Evolutionary conservation across 2,329 filamentous ascomycete species (phyloP).

Genomic region (Claviceps citrina): DNA sequence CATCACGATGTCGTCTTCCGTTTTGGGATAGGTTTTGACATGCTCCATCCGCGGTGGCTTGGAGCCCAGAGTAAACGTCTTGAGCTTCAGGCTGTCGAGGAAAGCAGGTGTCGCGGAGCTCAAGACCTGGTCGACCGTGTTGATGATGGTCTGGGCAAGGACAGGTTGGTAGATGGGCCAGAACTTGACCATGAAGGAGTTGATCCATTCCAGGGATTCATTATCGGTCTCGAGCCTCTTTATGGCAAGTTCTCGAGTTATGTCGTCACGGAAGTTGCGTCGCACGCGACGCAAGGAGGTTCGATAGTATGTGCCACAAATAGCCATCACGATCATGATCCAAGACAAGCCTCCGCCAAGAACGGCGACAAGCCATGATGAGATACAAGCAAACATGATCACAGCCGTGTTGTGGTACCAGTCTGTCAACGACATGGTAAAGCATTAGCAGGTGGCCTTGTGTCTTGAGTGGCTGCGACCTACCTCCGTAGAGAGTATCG

Average conservation of each 20-base stretch:
- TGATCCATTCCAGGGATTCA: constrained; percentile 96
- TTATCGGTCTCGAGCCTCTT: constrained; percentile 76
- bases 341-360: constrained; percentile 84
- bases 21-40: constrained; percentile 94
- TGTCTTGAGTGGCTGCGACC: no score
- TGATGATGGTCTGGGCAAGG: constrained; percentile 79
- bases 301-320: constrained; percentile 88
- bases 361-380: constrained; percentile 78
- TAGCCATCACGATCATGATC: constrained; percentile 84
- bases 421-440: constrained; percentile 36
- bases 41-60: constrained; percentile 95
- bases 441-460: background rate
- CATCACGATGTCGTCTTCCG: constrained; percentile 84
- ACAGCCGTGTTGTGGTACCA: constrained; percentile 98
- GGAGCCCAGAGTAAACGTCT: constrained; percentile 82
- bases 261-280: constrained; percentile 89
- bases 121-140: constrained; percentile 87
- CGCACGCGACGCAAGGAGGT: constrained; percentile 87
- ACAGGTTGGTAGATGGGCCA: constrained; percentile 98
- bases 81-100: constrained; percentile 83
- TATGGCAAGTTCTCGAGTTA: constrained; percentile 77
- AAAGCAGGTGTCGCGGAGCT: constrained; percentile 85
- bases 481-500: constrained; percentile 81
- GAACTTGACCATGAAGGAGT: constrained; percentile 95
- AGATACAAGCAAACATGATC: constrained; percentile 81